Evolutionary conservation across 805 yeast genomes (phyloP).

Genomic region (Torulaspora delbrueckii): DNA sequence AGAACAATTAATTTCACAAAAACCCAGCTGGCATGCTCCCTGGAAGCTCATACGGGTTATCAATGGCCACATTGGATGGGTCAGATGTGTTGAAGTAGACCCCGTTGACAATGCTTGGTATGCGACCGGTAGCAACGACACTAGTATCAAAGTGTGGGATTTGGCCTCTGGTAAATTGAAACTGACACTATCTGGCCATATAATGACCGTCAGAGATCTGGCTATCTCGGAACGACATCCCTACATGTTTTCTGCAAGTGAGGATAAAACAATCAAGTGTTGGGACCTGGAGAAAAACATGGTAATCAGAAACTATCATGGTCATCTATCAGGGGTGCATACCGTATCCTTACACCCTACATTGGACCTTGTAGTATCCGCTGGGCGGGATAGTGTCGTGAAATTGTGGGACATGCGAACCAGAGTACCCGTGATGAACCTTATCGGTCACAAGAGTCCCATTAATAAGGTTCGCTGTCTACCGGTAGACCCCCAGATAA

Average conservation of each 20-base stretch:
- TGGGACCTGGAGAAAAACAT: slow-evolving; percentile 92
- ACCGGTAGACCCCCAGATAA: slow-evolving; percentile 75
- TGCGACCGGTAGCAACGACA: slow-evolving; percentile 85
- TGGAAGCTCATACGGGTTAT: slow-evolving; percentile 74
- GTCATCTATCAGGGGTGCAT: slow-evolving; percentile 87
- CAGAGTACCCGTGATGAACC: slow-evolving; percentile 63
- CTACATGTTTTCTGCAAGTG: slow-evolving; percentile 85
- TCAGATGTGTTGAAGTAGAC: slow-evolving; percentile 73
- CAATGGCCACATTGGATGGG: slow-evolving; percentile 92
- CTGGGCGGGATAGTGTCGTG: slow-evolving; percentile 81
- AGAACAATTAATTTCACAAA: slow-evolving; percentile 17
- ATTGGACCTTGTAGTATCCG: slow-evolving; percentile 73
- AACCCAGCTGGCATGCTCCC: slow-evolving; percentile 48
- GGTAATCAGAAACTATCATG: slow-evolving; percentile 83
- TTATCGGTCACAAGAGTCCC: slow-evolving; percentile 77
- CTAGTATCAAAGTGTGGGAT: slow-evolving; percentile 90
- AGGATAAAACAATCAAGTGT: slow-evolving; percentile 87
- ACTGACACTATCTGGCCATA: slow-evolving; percentile 82
- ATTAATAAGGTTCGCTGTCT: slow-evolving; percentile 65
- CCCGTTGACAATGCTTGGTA: slow-evolving; percentile 82
- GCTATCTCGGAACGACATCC: slow-evolving; percentile 73
- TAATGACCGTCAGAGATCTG: slow-evolving; percentile 79
- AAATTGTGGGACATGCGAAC: slow-evolving; percentile 94
- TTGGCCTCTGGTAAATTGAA: slow-evolving; percentile 63
- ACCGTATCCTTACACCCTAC: slow-evolving; percentile 84